Conservation (phyloP, 192 early-diverging fungal genomes). For the Dissophora globulifera region DNA sequence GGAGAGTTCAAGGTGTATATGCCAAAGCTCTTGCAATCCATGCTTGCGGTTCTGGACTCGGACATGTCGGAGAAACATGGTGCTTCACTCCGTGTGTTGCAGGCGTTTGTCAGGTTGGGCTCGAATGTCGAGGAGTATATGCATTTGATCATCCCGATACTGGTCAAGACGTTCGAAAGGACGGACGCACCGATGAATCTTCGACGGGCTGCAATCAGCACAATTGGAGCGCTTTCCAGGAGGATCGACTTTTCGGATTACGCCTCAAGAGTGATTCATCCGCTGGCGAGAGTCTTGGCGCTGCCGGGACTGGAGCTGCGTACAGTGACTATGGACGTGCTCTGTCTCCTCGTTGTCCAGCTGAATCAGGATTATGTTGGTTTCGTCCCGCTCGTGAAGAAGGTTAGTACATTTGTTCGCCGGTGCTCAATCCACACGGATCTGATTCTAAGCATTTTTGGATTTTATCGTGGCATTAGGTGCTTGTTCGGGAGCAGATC, state of each 20-base stretch:
- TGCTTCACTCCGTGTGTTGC: conserved; percentile 74
- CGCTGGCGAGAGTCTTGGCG: conserved; percentile 78
- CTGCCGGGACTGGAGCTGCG: conserved; percentile 63
- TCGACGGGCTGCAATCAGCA: conserved; percentile 72
- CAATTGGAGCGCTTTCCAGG: conserved; percentile 76
- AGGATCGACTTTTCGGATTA: conserved; percentile 85
- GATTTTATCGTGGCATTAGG: conserved; percentile 20
- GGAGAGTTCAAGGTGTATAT: conserved; percentile 89
- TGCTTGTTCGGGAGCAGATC: conserved; percentile 69
- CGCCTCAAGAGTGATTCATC: conserved; percentile 87
- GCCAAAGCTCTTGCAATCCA: conserved; percentile 82
- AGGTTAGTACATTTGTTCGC: conserved; percentile 56
- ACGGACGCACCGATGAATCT: conserved; percentile 69
- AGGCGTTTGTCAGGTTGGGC: conserved; percentile 83
- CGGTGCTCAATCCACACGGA: too few relatives aligned
- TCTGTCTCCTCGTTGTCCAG: conserved; percentile 85
- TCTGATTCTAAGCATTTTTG: too few relatives aligned
- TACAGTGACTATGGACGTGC: conserved; percentile 78
- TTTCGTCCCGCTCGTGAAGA: conserved; percentile 87
- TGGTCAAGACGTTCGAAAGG: conserved; percentile 84
- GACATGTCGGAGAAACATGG: conserved; percentile 76
- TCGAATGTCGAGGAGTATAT: conserved; percentile 91
- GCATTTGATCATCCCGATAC: conserved; percentile 85
- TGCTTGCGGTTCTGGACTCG: conserved; percentile 84
- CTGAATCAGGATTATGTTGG: conserved; percentile 84